These are phyloP conservation scores for Myxozyma udenii DNA, from an alignment of 805 yeast species.

Conservation along the genomic window DNA sequence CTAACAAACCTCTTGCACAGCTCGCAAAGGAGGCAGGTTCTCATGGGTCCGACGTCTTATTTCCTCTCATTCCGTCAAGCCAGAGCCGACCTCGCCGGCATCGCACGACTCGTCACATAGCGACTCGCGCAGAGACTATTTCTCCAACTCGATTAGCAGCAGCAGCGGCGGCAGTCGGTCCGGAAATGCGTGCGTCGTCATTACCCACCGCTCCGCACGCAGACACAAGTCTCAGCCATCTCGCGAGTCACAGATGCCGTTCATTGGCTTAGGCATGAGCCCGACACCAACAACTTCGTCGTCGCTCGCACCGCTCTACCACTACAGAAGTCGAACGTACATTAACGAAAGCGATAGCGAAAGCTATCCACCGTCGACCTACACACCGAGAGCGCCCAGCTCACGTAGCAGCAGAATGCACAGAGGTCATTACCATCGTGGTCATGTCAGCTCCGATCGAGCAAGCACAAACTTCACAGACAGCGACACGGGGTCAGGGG, in stretches of 20 bases:
- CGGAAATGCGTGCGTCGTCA: background rate
- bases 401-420: background rate
- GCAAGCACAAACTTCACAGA: too few relatives aligned
- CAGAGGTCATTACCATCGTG: too few relatives aligned
- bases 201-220: background rate
- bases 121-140: background rate
- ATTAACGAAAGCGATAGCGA: background rate
- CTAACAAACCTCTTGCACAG: too few relatives aligned
- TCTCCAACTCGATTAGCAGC: background rate
- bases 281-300: constrained; percentile 20
- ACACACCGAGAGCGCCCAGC: background rate
- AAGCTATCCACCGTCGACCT: background rate
- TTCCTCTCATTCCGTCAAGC: constrained; percentile 9
- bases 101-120: background rate
- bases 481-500: too few relatives aligned
- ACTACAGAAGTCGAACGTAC: constrained; percentile 1
- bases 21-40: constrained; percentile 24
- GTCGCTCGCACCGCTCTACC: constrained; percentile 22
- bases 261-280: background rate
- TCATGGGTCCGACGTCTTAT: constrained; percentile 28
- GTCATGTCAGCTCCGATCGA: too few relatives aligned
- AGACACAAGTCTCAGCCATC: background rate
- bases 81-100: constrained; percentile 1
- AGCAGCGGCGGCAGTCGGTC: constrained; percentile 1
- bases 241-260: background rate